Percentiles rank a stretch among this genome's conserved stretches.
Evolutionary conservation across 257 asterid genomes (phyloP).

Genomic region (Vinca minor): DNA sequence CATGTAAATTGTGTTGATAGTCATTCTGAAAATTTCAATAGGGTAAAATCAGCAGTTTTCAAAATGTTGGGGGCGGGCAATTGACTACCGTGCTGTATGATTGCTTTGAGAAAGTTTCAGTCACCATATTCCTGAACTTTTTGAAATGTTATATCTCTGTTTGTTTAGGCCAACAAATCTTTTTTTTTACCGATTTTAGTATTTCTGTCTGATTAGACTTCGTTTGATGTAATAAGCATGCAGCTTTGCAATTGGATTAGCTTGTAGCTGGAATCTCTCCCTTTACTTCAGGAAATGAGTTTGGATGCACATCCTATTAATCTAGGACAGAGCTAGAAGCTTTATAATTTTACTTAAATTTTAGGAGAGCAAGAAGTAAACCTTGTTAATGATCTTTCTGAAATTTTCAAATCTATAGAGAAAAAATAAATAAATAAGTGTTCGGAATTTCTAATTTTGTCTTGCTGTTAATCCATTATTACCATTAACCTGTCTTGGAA

Average conservation of each 20-base stretch:
- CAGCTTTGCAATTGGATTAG: not conserved
- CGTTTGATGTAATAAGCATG: not conserved
- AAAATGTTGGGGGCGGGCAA: too few relatives aligned
- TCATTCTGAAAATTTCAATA: too few relatives aligned
- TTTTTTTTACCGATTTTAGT: not conserved
- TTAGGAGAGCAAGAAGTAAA: too few relatives aligned
- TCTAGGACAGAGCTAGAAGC: too few relatives aligned
- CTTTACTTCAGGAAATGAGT: not conserved
- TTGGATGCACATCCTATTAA: not conserved
- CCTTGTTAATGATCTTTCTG: too few relatives aligned
- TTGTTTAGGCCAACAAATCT: not conserved
- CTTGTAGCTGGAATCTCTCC: not conserved
- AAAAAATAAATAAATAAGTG: too few relatives aligned
- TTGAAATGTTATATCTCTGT: not conserved
- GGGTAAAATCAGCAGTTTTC: too few relatives aligned
- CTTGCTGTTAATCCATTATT: too few relatives aligned
- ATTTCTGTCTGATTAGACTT: not conserved
- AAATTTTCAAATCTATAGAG: too few relatives aligned
- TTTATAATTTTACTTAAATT: too few relatives aligned
- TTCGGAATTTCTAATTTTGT: too few relatives aligned
- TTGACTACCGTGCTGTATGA: not conserved
- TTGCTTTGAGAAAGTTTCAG: not conserved
- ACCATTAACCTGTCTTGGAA: not conserved
- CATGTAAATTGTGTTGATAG: too few relatives aligned
- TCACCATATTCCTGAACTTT: not conserved